These are phyloP conservation scores for Backusella westeae DNA, from an alignment of 192 early-diverging fungal genomes.

Conservation along the genomic window DNA sequence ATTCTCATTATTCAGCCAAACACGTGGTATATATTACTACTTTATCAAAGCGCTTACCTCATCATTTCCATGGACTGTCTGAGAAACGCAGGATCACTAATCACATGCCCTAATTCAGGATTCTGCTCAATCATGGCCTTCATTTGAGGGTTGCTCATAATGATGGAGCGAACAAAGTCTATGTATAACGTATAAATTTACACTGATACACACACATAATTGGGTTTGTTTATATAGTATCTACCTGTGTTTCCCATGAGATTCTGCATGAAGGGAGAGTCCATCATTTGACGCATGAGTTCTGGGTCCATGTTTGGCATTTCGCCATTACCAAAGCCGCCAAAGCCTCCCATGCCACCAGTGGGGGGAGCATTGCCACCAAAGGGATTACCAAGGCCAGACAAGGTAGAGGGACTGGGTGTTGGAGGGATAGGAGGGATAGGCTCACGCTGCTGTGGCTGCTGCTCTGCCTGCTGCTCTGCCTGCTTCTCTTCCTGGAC, in stretches of 20 bases:
- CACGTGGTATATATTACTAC: background rate
- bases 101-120: conserved; percentile 60
- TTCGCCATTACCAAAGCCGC: conserved; percentile 11
- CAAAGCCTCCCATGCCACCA: background rate
- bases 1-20: background rate
- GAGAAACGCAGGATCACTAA: conserved; percentile 60
- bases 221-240: background rate
- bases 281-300: conserved; percentile 39
- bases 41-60: conserved; percentile 21
- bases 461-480: conserved; percentile 22
- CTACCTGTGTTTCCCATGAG: conserved; percentile 38
- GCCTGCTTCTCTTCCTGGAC: conserved; percentile 3
- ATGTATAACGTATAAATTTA: background rate
- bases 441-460: background rate
- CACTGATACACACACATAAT: background rate
- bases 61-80: conserved; percentile 53
- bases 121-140: conserved; percentile 57
- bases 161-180: conserved; percentile 57
- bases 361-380: background rate
- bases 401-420: background rate
- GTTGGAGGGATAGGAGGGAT: conserved; percentile 18
- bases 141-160: conserved; percentile 63
- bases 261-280: conserved; percentile 36
- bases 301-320: conserved; percentile 33
- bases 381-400: background rate